Evolutionary conservation across 2,329 filamentous ascomycete genomes (phyloP).

Genomic region (Cladosporium colombiae): DNA sequence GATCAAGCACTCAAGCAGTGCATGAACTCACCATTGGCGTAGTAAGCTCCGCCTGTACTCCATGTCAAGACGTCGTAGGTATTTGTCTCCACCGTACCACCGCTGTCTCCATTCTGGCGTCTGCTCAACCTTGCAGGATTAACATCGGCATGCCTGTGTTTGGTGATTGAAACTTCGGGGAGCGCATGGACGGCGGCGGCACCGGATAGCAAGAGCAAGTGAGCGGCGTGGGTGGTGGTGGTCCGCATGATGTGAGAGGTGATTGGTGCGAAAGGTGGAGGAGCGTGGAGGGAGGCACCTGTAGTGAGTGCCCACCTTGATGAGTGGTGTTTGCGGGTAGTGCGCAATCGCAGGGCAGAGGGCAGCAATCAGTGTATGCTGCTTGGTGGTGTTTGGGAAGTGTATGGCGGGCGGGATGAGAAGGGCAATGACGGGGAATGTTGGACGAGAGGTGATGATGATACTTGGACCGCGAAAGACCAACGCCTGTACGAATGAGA

Average conservation of each 20-base stretch:
- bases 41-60: constrained; percentile 37
- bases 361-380: not conserved
- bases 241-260: not conserved
- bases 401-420: not conserved
- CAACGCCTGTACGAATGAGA: not conserved
- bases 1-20: not conserved
- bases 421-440: not conserved
- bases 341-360: not conserved
- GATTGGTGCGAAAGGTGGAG: not conserved
- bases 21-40: constrained; percentile 33
- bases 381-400: not conserved
- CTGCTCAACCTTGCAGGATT: constrained; percentile 22
- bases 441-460: not conserved
- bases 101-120: constrained; percentile 17
- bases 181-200: constrained; percentile 27
- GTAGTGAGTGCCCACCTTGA: not conserved
- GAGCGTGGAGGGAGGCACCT: not conserved
- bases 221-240: not conserved
- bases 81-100: constrained; percentile 31
- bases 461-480: not conserved
- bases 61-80: constrained; percentile 36
- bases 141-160: constrained; percentile 29
- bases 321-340: not conserved
- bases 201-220: not conserved
- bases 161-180: constrained; percentile 31